phyloP scores from a whole-genome alignment of 495 filamentous ascomycete genomes.

The Penicillium pulvis region DNA sequence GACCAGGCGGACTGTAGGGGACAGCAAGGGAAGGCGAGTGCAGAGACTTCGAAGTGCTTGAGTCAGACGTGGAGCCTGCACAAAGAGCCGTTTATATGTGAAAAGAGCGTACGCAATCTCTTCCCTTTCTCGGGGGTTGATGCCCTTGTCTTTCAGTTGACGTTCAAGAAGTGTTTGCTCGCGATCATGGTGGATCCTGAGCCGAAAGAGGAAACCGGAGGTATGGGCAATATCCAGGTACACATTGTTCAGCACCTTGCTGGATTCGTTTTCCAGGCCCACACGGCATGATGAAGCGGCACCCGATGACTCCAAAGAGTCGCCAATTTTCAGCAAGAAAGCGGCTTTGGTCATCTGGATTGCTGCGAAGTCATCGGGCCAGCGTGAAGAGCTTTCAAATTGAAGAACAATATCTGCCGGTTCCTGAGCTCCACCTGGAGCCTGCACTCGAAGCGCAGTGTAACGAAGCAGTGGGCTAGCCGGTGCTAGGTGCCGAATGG shows the following conservation, averaged over 20 bases:
- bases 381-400: constrained; percentile 90
- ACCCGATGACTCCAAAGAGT: constrained; percentile 61
- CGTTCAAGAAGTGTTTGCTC: constrained; percentile 81
- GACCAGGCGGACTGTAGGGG: constrained; percentile 80
- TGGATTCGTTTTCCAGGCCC: constrained; percentile 76
- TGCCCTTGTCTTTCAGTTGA: constrained; percentile 68
- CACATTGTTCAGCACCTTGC: constrained; percentile 69
- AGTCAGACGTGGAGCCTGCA: constrained; percentile 74
- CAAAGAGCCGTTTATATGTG: constrained; percentile 68
- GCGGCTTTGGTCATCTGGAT: constrained; percentile 94
- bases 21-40: constrained; percentile 79
- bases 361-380: constrained; percentile 87
- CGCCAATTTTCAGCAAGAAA: constrained; percentile 80
- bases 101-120: constrained; percentile 67
- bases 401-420: constrained; percentile 75
- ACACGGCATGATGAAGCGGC: constrained; percentile 58
- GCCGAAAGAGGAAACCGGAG: constrained; percentile 60
- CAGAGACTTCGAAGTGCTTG: constrained; percentile 76
- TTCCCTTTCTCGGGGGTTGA: constrained; percentile 62
- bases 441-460: constrained; percentile 56
- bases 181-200: constrained; percentile 71
- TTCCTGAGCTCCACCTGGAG: constrained; percentile 33
- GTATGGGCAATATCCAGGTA: constrained; percentile 80
- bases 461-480: constrained; percentile 73
- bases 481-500: constrained; percentile 73